phyloP scores from a whole-genome alignment of 108 stramenopile species.

The Nitzschia inconspicua region DNA sequence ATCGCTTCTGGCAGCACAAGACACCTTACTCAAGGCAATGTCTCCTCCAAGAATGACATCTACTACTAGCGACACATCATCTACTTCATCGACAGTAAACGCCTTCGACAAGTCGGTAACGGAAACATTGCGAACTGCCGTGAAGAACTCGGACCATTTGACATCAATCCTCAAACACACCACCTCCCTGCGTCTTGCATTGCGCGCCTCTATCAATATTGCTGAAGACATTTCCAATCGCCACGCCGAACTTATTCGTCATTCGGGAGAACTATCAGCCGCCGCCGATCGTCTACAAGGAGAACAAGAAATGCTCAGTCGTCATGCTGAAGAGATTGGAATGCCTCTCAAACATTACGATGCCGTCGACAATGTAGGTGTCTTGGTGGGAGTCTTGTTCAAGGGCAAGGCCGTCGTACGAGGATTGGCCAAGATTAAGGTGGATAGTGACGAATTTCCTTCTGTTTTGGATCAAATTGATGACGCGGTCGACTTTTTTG shows the following conservation, averaged over 20 bases:
- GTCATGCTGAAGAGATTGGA: constrained; percentile 82
- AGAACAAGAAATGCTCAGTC: constrained; percentile 61
- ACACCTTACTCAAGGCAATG: constrained; percentile 38
- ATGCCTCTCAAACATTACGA: constrained; percentile 83
- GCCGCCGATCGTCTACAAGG: constrained; percentile 88
- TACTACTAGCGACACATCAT: constrained; percentile 25
- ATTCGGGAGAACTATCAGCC: constrained; percentile 80
- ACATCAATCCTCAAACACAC: constrained; percentile 56
- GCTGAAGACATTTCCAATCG: constrained; percentile 74
- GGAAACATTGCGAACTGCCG: constrained; percentile 32
- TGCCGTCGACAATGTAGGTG: constrained; percentile 76
- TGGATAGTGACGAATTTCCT: constrained; percentile 74
- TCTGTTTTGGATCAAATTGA: constrained; percentile 67
- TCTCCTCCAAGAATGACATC: constrained; percentile 23
- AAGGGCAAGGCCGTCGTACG: constrained; percentile 60
- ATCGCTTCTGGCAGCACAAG: constrained; percentile 12
- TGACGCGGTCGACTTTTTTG: constrained; percentile 78
- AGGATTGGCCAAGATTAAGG: constrained; percentile 72
- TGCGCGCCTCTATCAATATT: constrained; percentile 71
- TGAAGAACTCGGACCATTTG: constrained; percentile 41
- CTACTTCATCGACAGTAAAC: not conserved
- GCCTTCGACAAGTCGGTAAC: constrained; percentile 15
- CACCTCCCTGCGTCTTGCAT: constrained; percentile 60
- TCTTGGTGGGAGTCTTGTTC: constrained; percentile 75
- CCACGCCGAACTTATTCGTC: constrained; percentile 73